Conservation (phyloP, 441 rosid genomes). For the Kokia cookei region DNA sequence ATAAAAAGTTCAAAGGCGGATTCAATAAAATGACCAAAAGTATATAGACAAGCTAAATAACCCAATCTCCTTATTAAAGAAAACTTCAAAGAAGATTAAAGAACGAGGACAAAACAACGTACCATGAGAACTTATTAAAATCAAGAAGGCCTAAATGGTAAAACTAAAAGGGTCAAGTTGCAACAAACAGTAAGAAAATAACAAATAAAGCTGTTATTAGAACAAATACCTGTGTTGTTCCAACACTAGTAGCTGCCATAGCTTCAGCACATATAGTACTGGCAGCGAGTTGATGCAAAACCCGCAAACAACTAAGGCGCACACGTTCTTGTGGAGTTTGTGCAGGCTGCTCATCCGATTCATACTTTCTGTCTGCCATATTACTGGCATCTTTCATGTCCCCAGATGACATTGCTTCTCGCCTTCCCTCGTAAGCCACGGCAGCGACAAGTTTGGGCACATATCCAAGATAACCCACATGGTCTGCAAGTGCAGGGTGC, state of each 20-base stretch:
- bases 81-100: not conserved
- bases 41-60: not conserved
- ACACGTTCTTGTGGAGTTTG: slow-evolving; percentile 98
- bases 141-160: not conserved
- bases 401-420: slow-evolving; percentile 87
- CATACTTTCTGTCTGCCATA: slow-evolving; percentile 37
- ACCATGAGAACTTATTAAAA: not conserved
- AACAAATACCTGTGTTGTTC: slow-evolving; percentile 78
- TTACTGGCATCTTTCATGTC: slow-evolving; percentile 46
- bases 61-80: not conserved
- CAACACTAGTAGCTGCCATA: slow-evolving; percentile 99
- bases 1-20: slow-evolving; percentile 11
- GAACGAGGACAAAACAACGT: not conserved
- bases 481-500: slow-evolving; percentile 98
- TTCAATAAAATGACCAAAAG: slow-evolving; percentile 1
- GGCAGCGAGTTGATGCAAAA: slow-evolving; percentile 97
- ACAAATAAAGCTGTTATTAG: not conserved
- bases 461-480: slow-evolving; percentile 96
- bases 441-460: slow-evolving; percentile 99
- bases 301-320: slow-evolving; percentile 98
- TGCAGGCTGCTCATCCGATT: slow-evolving; percentile 58
- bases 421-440: slow-evolving; percentile 90
- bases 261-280: slow-evolving; percentile 99
- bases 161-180: not conserved
- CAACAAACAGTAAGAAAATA: not conserved